phyloP scores from a whole-genome alignment of 371 early-diverging fungal genomes.

The Encephalitozoon hellem region DNA sequence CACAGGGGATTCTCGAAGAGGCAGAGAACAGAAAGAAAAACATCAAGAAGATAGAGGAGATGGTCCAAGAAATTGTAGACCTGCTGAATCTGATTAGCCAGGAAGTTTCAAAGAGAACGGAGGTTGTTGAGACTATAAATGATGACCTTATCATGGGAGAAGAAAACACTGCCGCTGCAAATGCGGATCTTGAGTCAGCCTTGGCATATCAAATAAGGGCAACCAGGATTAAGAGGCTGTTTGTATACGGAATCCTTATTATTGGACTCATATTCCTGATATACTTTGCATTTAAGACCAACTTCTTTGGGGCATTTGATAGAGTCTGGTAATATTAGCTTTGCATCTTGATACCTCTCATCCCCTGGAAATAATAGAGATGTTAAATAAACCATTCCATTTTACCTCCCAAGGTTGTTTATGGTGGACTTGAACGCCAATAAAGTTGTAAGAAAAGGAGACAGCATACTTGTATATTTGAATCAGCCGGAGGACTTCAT shows the following conservation, averaged over 20 bases:
- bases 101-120: slow-evolving; percentile 39
- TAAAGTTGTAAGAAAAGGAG: slow-evolving; percentile 8
- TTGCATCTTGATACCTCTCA: background rate
- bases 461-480: slow-evolving; percentile 5
- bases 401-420: background rate
- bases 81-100: slow-evolving; percentile 56
- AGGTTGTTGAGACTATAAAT: slow-evolving; percentile 54
- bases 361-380: background rate
- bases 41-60: slow-evolving; percentile 50
- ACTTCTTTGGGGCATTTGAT: background rate
- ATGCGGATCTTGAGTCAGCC: slow-evolving; percentile 55
- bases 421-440: background rate
- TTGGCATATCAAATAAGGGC: slow-evolving; percentile 54
- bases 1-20: slow-evolving; percentile 44
- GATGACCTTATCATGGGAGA: slow-evolving; percentile 41
- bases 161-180: slow-evolving; percentile 55
- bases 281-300: background rate
- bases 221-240: slow-evolving; percentile 45
- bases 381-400: background rate
- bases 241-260: slow-evolving; percentile 13
- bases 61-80: slow-evolving; percentile 50
- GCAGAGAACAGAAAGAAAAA: slow-evolving; percentile 53
- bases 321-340: background rate
- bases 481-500: slow-evolving; percentile 43
- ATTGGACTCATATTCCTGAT: slow-evolving; percentile 9